Evolutionary conservation across 2,329 filamentous ascomycete species (phyloP), one percentile per base, ranked within the genome.

Genomic region (Cordyceps cateniannulata): DNA sequence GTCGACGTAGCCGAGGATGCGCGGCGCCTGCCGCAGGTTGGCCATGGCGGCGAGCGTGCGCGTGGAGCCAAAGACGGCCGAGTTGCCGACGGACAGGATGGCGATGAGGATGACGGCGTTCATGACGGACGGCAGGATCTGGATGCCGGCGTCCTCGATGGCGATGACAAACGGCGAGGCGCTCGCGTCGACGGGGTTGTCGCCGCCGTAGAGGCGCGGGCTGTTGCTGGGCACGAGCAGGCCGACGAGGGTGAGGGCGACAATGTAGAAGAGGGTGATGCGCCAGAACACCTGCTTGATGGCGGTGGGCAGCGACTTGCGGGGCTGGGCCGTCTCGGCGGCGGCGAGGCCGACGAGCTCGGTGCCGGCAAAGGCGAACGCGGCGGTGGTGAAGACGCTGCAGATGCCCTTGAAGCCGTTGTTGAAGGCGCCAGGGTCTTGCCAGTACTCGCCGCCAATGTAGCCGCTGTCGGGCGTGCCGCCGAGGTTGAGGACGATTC

Each of bases 201-300:
- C n/a, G 42, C 60, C 60, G 25, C 55, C 60, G 24, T 49, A 47
- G 18, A 62, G 78, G 80, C 25, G 66, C 68, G 56, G 79, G 63
- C 64, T 64, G 25, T 63, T 50, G 70, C 87, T 91, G 0, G 87
- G 87, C 0, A 96, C 89, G 3, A 93, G 77, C 1, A 93, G 79
- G 42, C 91, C 90, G 60, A 96, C 84, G 4, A 95, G 75, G 14
- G 84, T 84, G 6, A 95, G 80, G 1, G 88, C 88, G 29, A 93
- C 85, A 57, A 95, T 79, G 75, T 95, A 96, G 76, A 96, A 95
- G 57, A 92, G 79, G 5, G 85, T 83, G 70, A 93, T 93, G 68
- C 91, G 87, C 90, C 90, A 95, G 72, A 93, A 93, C 25, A 95
- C 89, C 71, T 93, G 90, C 75, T 92, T 93, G 68, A 91, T 85